Evolutionary conservation across 140 eudicot species (phyloP).

Genomic region (Cichorium intybus): DNA sequence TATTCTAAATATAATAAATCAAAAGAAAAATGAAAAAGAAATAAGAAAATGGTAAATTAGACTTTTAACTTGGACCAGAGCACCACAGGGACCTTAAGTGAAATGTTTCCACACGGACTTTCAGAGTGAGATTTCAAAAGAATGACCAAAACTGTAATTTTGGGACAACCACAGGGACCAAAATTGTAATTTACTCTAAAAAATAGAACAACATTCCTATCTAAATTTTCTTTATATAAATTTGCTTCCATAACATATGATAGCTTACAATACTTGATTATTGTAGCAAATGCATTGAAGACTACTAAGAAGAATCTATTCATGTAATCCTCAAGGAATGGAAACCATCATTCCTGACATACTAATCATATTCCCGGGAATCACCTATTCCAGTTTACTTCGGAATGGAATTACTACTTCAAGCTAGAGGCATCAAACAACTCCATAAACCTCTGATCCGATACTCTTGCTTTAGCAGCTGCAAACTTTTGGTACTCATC

Average conservation of each 20-base stretch:
- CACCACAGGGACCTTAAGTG: too few species aligned
- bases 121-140: too few species aligned
- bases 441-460: constrained; percentile 90
- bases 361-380: constrained; percentile 30
- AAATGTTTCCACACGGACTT: too few species aligned
- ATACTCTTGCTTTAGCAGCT: constrained; percentile 79
- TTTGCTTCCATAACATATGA: background rate
- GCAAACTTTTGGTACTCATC: constrained; percentile 92
- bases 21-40: too few species aligned
- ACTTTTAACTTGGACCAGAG: too few species aligned
- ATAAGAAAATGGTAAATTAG: too few species aligned
- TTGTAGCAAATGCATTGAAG: constrained; percentile 5
- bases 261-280: constrained; percentile 11
- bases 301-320: background rate
- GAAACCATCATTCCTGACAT: constrained; percentile 25
- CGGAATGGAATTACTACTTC: constrained; percentile 36
- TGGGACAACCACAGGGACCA: too few species aligned
- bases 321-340: constrained; percentile 32
- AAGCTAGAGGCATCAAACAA: constrained; percentile 62
- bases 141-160: too few species aligned
- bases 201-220: background rate
- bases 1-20: too few species aligned
- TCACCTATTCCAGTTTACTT: constrained; percentile 30
- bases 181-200: too few species aligned
- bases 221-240: background rate